These are phyloP conservation scores for Vachellia collinsii DNA, from an alignment of 306 rosid species.

Conservation along the genomic window DNA sequence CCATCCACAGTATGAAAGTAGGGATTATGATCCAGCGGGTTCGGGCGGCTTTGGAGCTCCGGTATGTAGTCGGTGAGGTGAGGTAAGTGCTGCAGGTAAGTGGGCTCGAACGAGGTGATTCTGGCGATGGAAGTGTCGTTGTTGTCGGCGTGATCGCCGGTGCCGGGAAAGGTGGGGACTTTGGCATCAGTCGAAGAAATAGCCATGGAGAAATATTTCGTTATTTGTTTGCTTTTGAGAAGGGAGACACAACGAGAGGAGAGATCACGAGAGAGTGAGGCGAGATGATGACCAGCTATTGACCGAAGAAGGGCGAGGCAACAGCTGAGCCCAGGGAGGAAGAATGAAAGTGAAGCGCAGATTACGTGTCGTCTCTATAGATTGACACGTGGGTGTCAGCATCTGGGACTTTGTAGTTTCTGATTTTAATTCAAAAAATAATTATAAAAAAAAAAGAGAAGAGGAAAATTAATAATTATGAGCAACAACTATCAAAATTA, in stretches of 20 bases:
- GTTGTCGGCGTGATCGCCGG: background rate
- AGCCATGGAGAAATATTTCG: conserved; percentile 10
- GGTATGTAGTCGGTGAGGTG: conserved; percentile 11
- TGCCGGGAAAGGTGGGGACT: background rate
- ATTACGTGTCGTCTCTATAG: background rate
- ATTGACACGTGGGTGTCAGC: background rate
- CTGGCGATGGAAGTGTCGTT: background rate
- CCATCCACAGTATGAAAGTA: conserved; percentile 21
- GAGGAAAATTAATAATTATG: no score
- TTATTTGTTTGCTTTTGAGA: background rate
- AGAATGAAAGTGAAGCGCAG: background rate
- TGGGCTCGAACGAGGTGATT: conserved; percentile 25
- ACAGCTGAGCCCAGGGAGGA: no score
- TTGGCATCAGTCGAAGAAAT: conserved; percentile 9
- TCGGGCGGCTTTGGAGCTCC: conserved; percentile 10
- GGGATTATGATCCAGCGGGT: conserved; percentile 23
- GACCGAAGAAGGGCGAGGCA: background rate
- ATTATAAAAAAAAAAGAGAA: no score
- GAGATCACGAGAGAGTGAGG: background rate
- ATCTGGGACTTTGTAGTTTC: background rate
- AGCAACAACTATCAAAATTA: no score
- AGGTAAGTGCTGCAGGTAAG: conserved; percentile 31
- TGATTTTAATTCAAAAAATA: no score
- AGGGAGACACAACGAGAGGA: background rate
- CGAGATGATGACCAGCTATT: background rate